Evolutionary conservation across 345 rosid genomes (phyloP).

Genomic region (Triadica sebifera): DNA sequence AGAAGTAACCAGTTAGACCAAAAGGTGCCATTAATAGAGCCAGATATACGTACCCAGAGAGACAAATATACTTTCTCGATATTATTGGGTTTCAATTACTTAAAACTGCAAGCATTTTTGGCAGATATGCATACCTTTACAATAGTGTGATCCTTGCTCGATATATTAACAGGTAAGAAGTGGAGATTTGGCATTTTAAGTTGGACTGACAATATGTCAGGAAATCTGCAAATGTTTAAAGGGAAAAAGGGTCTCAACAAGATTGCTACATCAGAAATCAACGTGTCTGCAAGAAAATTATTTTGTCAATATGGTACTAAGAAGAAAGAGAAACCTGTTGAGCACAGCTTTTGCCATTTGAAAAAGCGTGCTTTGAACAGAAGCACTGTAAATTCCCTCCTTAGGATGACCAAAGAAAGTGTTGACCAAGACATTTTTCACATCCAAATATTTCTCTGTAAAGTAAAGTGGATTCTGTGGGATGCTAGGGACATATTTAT

Average conservation of each 20-base stretch:
- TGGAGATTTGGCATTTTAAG: conserved; percentile 91
- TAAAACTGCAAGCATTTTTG: neutral
- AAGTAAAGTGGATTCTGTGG: conserved; percentile 64
- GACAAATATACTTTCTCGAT: neutral
- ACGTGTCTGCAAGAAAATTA: neutral
- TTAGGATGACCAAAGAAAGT: conserved; percentile 82
- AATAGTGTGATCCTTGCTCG: conserved; percentile 62
- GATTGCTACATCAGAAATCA: neutral
- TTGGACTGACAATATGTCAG: conserved; percentile 62
- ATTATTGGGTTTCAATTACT: neutral
- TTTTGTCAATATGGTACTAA: neutral
- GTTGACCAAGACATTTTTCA: conserved; percentile 51
- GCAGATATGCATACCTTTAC: conserved; percentile 56
- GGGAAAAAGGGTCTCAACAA: conserved; percentile 1
- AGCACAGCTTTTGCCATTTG: conserved; percentile 79
- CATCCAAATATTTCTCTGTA: conserved; percentile 53
- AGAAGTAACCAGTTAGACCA: too few relatives aligned
- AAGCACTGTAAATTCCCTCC: conserved; percentile 86
- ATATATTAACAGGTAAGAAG: conserved; percentile 79
- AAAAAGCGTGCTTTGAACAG: conserved; percentile 93
- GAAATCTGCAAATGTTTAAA: conserved; percentile 45
- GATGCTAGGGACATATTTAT: conserved; percentile 56
- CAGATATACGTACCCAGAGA: neutral
- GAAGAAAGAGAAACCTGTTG: conserved; percentile 47
- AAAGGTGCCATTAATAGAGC: too few relatives aligned